Evolutionary conservation across 768 basidiomycete genomes (phyloP).

Genomic region (Holtermanniella nyarrowii): DNA sequence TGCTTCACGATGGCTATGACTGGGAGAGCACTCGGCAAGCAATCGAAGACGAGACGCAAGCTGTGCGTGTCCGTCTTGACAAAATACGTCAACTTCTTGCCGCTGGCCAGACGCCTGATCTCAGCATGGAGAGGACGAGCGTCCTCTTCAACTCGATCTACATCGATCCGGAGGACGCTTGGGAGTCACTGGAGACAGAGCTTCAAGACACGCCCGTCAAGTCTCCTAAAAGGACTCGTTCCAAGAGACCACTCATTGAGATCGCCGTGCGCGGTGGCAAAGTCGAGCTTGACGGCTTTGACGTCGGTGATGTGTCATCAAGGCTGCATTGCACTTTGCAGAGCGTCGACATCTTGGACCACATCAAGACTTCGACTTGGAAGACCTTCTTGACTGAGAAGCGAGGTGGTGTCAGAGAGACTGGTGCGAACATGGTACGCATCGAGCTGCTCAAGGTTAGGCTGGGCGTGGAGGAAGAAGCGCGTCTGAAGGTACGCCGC

Average conservation of each 20-base stretch:
- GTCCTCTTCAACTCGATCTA: slow-evolving; percentile 89
- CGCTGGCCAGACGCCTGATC: slow-evolving; percentile 72
- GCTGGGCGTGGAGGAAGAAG: slow-evolving; percentile 63
- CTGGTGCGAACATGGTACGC: slow-evolving; percentile 86
- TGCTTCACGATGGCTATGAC: slow-evolving; percentile 89
- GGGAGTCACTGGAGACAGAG: slow-evolving; percentile 89
- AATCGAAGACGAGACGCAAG: slow-evolving; percentile 78
- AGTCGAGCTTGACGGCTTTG: slow-evolving; percentile 49
- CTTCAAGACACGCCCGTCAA: slow-evolving; percentile 49
- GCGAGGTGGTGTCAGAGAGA: slow-evolving; percentile 79
- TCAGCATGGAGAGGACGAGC: slow-evolving; percentile 52
- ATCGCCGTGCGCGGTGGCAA: slow-evolving; percentile 58
- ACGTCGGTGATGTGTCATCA: slow-evolving; percentile 49
- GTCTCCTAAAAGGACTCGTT: slow-evolving; percentile 36
- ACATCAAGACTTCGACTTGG: slow-evolving; percentile 98
- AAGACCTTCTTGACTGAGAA: slow-evolving; percentile 87
- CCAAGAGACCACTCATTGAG: slow-evolving; percentile 72
- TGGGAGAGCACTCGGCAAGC: slow-evolving; percentile 75
- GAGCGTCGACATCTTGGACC: slow-evolving; percentile 83
- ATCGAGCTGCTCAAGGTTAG: slow-evolving; percentile 65
- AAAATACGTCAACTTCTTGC: slow-evolving; percentile 88
- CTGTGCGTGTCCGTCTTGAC: slow-evolving; percentile 72
- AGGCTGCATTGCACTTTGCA: slow-evolving; percentile 57
- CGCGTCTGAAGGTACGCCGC: slow-evolving; percentile 60
- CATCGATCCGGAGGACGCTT: slow-evolving; percentile 66